Conservation (phyloP, 805 yeast genomes). For the Lipomyces sp. region DNA sequence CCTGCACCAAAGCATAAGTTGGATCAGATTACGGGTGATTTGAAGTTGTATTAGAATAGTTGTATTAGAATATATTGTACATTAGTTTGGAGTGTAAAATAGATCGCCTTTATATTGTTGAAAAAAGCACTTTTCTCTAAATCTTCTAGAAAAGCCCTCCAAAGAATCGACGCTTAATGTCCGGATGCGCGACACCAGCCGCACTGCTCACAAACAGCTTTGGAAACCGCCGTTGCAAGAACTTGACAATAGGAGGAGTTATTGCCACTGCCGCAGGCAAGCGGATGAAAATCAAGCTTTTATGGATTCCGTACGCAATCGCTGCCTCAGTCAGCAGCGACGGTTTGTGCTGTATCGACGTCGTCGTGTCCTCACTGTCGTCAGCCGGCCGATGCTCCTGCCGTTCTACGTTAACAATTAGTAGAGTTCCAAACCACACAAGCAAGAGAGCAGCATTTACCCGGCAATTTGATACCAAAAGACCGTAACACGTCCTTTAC, state of each 20-base stretch:
- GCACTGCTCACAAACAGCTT: conserved; percentile 18
- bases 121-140: neutral
- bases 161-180: conserved; percentile 27
- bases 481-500: conserved; percentile 16
- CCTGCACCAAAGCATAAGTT: conserved; percentile 85
- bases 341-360: conserved; percentile 25
- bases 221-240: conserved; percentile 81
- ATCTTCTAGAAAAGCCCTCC: conserved; percentile 23
- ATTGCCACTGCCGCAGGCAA: conserved; percentile 90
- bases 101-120: neutral
- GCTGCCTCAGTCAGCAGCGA: conserved; percentile 79
- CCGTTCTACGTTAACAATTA: neutral
- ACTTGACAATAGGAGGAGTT: conserved; percentile 76
- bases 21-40: conserved; percentile 79
- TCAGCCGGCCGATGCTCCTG: neutral
- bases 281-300: conserved; percentile 74
- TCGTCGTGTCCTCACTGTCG: neutral
- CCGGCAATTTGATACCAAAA: conserved; percentile 4
- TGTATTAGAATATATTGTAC: neutral
- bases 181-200: conserved; percentile 29
- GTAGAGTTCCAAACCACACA: neutral
- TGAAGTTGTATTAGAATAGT: conserved; percentile 65
- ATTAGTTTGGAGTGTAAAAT: conserved; percentile 6
- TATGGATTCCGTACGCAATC: conserved; percentile 92
- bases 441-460: neutral